These are phyloP conservation scores for Diatrype stigma DNA, from an alignment of 2,329 filamentous ascomycete species.

Conservation along the genomic window DNA sequence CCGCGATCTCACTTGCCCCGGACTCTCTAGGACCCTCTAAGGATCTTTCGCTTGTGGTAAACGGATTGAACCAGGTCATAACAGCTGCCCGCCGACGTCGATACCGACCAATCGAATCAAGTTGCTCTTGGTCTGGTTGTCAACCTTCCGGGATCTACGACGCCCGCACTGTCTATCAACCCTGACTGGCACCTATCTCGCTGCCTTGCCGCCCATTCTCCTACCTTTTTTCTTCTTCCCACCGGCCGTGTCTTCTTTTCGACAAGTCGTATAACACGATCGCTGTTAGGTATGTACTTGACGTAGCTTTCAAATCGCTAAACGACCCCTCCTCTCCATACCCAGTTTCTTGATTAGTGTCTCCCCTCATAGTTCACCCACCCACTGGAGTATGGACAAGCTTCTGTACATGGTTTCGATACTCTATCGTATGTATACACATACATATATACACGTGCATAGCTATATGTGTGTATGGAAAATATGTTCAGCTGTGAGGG, in stretches of 20 bases:
- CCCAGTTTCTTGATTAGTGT: too few relatives aligned
- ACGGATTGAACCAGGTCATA: too few relatives aligned
- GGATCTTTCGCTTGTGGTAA: too few relatives aligned
- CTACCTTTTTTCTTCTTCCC: not conserved
- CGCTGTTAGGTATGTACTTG: not conserved
- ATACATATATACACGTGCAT: not conserved
- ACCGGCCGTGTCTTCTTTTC: not conserved
- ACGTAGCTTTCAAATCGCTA: not conserved
- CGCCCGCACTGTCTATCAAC: too few relatives aligned
- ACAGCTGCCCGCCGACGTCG: not conserved
- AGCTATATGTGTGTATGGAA: not conserved
- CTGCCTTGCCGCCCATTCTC: not conserved
- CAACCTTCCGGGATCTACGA: not conserved
- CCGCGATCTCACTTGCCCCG: too few relatives aligned
- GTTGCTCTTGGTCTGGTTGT: not conserved
- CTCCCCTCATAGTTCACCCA: too few relatives aligned
- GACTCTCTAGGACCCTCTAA: too few relatives aligned
- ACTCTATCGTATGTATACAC: too few relatives aligned
- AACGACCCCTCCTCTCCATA: not conserved
- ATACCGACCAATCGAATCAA: not conserved
- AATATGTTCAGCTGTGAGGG: too few relatives aligned
- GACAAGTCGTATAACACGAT: not conserved
- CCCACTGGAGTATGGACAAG: too few relatives aligned
- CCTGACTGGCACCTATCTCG: not conserved
- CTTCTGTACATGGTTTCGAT: too few relatives aligned